A percentile compares a stretch with the other conserved stretches of the same genome.
Conservation (phyloP, 2,329 filamentous ascomycete species). For the Xylariaceae sp. region DNA sequence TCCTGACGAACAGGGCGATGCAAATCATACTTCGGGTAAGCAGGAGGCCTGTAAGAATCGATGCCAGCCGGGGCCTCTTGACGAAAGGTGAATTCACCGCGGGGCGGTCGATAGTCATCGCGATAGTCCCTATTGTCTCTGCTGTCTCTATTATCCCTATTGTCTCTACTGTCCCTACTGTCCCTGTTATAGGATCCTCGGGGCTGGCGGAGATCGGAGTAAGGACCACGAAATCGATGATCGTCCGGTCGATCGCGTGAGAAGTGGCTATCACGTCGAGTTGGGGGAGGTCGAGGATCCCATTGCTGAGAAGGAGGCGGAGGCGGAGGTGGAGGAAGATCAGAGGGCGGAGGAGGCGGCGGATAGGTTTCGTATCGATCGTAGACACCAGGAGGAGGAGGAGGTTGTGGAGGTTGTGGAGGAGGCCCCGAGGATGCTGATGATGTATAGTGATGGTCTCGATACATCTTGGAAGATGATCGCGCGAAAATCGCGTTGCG, state of each 20-base stretch:
- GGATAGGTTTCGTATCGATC: slow-evolving; percentile 29
- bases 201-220: slow-evolving; percentile 36
- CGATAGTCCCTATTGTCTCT: slow-evolving; percentile 25
- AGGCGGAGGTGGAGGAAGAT: slow-evolving; percentile 15
- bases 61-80: slow-evolving; percentile 59
- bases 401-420: slow-evolving; percentile 9
- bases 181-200: slow-evolving; percentile 14
- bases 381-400: slow-evolving; percentile 17
- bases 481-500: no score
- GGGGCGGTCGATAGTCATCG: slow-evolving; percentile 46
- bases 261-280: slow-evolving; percentile 21
- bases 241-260: slow-evolving; percentile 29
- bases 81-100: slow-evolving; percentile 63
- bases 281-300: slow-evolving; percentile 17
- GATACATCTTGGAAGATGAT: slow-evolving; percentile 15
- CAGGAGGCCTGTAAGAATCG: slow-evolving; percentile 43
- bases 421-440: slow-evolving; percentile 23
- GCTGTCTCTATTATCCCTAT: slow-evolving; percentile 16
- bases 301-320: slow-evolving; percentile 11
- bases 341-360: slow-evolving; percentile 16
- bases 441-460: slow-evolving; percentile 11
- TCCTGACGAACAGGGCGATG: slow-evolving; percentile 4
- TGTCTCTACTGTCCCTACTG: slow-evolving; percentile 12
- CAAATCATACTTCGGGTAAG: slow-evolving; percentile 19
- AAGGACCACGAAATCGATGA: slow-evolving; percentile 36